Evolutionary conservation across 2,329 filamentous ascomycete genomes (phyloP).

Genomic region (Periconia digitata): DNA sequence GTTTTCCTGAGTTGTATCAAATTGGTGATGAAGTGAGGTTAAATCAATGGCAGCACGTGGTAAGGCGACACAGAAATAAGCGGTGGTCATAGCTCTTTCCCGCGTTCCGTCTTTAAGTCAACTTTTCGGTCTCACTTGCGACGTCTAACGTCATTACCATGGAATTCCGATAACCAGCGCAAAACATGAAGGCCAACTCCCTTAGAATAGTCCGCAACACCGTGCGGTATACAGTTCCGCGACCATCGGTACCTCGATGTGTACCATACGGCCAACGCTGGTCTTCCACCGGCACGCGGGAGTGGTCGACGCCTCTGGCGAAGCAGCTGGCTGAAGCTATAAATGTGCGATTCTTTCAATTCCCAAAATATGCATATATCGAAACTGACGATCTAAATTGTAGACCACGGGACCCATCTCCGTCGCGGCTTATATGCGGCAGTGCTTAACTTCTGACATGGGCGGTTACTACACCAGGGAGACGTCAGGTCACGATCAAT

Average conservation of each 20-base stretch:
- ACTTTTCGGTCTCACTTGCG: constrained; percentile 26
- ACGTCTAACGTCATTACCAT: constrained; percentile 26
- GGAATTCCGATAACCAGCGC: constrained; percentile 25
- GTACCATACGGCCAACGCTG: constrained; percentile 38
- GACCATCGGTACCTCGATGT: constrained; percentile 3
- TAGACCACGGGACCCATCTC: constrained; percentile 87
- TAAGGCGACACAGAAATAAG: constrained; percentile 7
- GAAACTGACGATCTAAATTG: constrained; percentile 3
- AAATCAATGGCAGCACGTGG: constrained; percentile 14
- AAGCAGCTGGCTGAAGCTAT: constrained; percentile 87
- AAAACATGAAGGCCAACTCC: constrained; percentile 34
- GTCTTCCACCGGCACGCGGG: constrained; percentile 47
- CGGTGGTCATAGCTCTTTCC: constrained; percentile 36
- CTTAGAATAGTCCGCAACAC: constrained; percentile 27
- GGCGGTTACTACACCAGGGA: constrained; percentile 91
- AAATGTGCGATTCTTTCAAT: constrained; percentile 59
- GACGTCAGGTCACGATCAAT: constrained; percentile 74
- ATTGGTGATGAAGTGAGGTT: neutral
- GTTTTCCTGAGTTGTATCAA: neutral
- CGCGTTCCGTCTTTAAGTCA: constrained; percentile 29
- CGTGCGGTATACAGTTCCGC: constrained; percentile 18
- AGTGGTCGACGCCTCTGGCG: constrained; percentile 92
- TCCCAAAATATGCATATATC: neutral
- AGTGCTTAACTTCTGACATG: constrained; percentile 88
- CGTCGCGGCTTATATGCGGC: constrained; percentile 94